These are phyloP conservation scores for Monosporozyma servazzii DNA, from an alignment of 805 yeast species.

Conservation along the genomic window DNA sequence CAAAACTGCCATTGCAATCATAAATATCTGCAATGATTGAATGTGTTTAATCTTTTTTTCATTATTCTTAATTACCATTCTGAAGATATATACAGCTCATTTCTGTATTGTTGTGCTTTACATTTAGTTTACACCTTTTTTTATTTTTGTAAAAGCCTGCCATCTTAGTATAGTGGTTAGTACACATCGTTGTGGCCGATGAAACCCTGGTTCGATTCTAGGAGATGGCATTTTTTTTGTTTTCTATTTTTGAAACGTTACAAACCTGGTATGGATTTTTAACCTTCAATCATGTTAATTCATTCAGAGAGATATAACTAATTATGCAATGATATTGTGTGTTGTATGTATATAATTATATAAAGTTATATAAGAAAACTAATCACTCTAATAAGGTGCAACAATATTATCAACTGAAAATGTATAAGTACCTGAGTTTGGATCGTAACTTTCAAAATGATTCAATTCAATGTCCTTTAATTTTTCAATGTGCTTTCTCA, in stretches of 20 bases:
- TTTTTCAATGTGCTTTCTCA: constrained; percentile 57
- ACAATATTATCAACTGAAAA: constrained; percentile 35
- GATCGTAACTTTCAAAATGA: constrained; percentile 67
- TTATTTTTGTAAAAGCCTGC: background rate
- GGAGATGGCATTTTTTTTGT: background rate
- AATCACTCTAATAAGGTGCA: background rate
- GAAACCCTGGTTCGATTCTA: constrained; percentile 1
- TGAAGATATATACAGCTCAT: background rate
- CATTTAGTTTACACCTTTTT: background rate
- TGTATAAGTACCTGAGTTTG: constrained; percentile 63
- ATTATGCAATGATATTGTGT: background rate
- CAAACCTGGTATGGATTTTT: no score
- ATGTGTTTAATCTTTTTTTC: no score
- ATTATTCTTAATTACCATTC: no score
- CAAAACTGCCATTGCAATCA: no score
- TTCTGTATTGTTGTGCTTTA: background rate
- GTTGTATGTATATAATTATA: background rate
- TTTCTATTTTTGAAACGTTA: no score
- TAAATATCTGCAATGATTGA: no score
- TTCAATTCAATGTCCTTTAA: constrained; percentile 48
- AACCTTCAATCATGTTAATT: no score
- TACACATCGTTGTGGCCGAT: constrained; percentile 1
- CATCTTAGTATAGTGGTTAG: constrained; percentile 1
- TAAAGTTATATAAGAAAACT: background rate
- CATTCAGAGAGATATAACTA: background rate